Base-by-base conservation (phyloP, 2,329 filamentous ascomycete genomes). In the Venturiaceae sp. region DNA sequence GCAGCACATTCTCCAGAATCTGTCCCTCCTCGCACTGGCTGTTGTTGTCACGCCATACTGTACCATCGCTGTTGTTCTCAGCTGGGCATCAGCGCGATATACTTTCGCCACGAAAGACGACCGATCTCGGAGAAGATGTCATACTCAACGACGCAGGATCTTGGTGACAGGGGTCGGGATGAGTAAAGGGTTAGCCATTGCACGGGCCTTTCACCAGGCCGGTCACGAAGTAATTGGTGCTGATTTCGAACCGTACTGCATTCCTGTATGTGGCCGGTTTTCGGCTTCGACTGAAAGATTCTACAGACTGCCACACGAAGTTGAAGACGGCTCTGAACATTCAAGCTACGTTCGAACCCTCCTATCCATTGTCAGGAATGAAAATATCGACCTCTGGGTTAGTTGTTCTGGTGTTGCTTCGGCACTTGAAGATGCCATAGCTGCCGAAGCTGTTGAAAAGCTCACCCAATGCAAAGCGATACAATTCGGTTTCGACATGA, bases 111-210 rank as follows among this genome's bases (percentile, higher is more conserved):
- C 70, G 9, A 58, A 4, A 66, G 70, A 59, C 67, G 71, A 1
- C 67, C 65, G 7, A 76, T 75, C 64, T 68, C 71, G 34, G 72
- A 73, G 1, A 79, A 77, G 57, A 87, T 80, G 0, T 74, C 8
- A 9, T 46, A 5, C 41, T 50, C 26, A 16, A 16, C 39, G 23
- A 30, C 44, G 44, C 3, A 50, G 26, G 9, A 50, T 91, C 36
- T 78, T 92, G 14, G 80, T 92, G 44, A 90, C 87, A 0, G 87
- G 88, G 1, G 77, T 90, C 2, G 82, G 83, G 50, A 91, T 89
- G 80, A 78, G 82, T 46, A 88, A 90, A 67, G 87, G 86, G 3
- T 75, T 91, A 3, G 73, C 76, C 0, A 72, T 92, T 8, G 85
- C 87, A 4, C 80, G 88, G 34, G 69, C 81, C 3, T 86, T 90